Percentiles rank a stretch among this genome's conserved stretches.
These are phyloP conservation scores for Ascochyta koolunga DNA, from an alignment of 2,329 filamentous ascomycete species.

Conservation along the genomic window DNA sequence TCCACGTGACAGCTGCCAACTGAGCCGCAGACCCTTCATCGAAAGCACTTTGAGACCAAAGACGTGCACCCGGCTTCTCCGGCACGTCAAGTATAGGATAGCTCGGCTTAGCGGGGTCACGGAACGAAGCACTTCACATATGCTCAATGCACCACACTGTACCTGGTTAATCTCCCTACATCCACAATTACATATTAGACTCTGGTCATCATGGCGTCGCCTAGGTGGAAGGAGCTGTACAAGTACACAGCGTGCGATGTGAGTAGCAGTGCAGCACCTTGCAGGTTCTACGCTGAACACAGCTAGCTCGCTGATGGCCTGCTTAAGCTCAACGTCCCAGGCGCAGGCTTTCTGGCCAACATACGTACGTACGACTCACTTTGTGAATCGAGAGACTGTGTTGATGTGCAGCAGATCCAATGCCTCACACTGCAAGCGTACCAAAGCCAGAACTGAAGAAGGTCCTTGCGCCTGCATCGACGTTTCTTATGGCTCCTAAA, in stretches of 20 bases:
- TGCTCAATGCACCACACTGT: not conserved
- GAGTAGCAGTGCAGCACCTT: slow-evolving; percentile 3
- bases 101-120: slow-evolving; percentile 30
- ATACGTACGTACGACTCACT: slow-evolving; percentile 59
- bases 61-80: no score
- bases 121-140: slow-evolving; percentile 4
- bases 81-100: not conserved
- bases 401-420: slow-evolving; percentile 28
- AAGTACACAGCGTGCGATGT: slow-evolving; percentile 46
- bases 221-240: slow-evolving; percentile 40
- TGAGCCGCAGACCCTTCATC: slow-evolving; percentile 5
- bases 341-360: slow-evolving; percentile 71
- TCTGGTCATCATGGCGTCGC: slow-evolving; percentile 29
- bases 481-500: slow-evolving; percentile 68
- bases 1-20: slow-evolving; percentile 24
- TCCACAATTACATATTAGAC: not conserved
- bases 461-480: slow-evolving; percentile 62
- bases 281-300: slow-evolving; percentile 17
- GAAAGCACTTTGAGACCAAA: no score
- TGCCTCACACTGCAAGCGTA: slow-evolving; percentile 28
- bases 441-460: slow-evolving; percentile 30
- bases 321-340: slow-evolving; percentile 69
- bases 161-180: not conserved
- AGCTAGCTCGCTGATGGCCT: slow-evolving; percentile 68
- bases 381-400: not conserved